A percentile compares a stretch with the other conserved stretches of the same genome.
phyloP scores from a whole-genome alignment of 2,329 filamentous ascomycete species.

The Daldinia sp. region DNA sequence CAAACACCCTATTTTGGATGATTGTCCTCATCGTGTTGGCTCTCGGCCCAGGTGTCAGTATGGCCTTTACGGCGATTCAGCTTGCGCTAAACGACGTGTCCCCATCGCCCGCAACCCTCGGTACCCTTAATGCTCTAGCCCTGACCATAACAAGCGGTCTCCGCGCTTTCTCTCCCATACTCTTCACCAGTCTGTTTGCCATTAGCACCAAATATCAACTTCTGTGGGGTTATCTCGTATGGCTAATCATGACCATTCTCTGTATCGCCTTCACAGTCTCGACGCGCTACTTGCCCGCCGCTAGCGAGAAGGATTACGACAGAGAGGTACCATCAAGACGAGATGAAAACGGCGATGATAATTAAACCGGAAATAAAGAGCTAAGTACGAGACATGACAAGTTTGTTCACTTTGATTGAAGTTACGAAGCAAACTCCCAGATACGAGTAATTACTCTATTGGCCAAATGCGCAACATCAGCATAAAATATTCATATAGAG shows the following conservation, averaged over 20 bases:
- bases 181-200: slow-evolving; percentile 74
- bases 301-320: slow-evolving; percentile 40
- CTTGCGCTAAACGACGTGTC: slow-evolving; percentile 78
- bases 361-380: not conserved
- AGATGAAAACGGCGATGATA: not conserved
- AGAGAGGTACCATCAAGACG: slow-evolving; percentile 4
- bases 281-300: slow-evolving; percentile 48
- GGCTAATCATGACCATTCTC: slow-evolving; percentile 62
- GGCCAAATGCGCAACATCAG: too few relatives aligned
- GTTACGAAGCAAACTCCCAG: too few relatives aligned
- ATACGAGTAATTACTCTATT: too few relatives aligned
- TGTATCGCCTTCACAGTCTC: slow-evolving; percentile 47
- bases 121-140: slow-evolving; percentile 74
- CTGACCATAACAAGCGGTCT: slow-evolving; percentile 69
- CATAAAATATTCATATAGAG: too few relatives aligned
- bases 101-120: slow-evolving; percentile 69
- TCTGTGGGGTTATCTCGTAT: slow-evolving; percentile 70
- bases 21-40: slow-evolving; percentile 54
- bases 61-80: slow-evolving; percentile 76
- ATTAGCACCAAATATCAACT: slow-evolving; percentile 69
- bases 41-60: slow-evolving; percentile 70
- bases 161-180: slow-evolving; percentile 70
- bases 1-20: slow-evolving; percentile 64
- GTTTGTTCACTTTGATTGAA: not conserved
- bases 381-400: not conserved